Conservation (phyloP, 192 early-diverging fungal species). For the Coemansia sp. region DNA sequence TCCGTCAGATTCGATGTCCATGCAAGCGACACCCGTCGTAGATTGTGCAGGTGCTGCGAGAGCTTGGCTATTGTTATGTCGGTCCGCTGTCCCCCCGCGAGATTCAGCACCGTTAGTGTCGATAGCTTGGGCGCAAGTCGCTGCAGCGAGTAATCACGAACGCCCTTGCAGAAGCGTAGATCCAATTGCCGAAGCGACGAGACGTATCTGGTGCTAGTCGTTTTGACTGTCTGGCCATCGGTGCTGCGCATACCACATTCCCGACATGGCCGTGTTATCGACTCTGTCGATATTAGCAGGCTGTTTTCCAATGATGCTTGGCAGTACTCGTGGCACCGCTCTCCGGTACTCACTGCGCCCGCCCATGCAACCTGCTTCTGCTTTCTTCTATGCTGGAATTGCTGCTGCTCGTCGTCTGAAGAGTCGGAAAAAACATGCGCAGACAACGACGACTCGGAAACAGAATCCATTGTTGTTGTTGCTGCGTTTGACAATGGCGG, state of each 20-base stretch:
- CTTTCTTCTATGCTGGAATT: not conserved
- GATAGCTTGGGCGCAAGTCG: conserved; percentile 53
- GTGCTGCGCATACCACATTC: not conserved
- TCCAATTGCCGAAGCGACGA: conserved; percentile 55
- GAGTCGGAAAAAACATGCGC: not conserved
- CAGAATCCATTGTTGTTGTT: too few relatives aligned
- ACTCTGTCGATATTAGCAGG: too few relatives aligned
- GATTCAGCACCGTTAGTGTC: conserved; percentile 49
- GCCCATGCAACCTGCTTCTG: not conserved
- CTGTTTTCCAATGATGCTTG: too few relatives aligned
- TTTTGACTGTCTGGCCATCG: not conserved
- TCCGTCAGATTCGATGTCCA: conserved; percentile 60
- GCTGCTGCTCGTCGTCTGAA: not conserved
- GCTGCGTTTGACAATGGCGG: too few relatives aligned
- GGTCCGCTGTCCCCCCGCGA: conserved; percentile 57
- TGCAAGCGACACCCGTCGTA: conserved; percentile 56
- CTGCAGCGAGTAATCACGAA: conserved; percentile 61
- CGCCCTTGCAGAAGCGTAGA: conserved; percentile 60
- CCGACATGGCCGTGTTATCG: too few relatives aligned
- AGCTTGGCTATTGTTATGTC: conserved; percentile 63
- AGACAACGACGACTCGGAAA: too few relatives aligned
- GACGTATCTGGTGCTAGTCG: conserved; percentile 7
- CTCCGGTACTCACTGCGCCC: not conserved
- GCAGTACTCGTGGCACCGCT: not conserved
- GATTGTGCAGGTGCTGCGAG: conserved; percentile 45